Evolutionary conservation across 768 basidiomycete genomes (phyloP).

Genomic region (Scleroderma citrinum): DNA sequence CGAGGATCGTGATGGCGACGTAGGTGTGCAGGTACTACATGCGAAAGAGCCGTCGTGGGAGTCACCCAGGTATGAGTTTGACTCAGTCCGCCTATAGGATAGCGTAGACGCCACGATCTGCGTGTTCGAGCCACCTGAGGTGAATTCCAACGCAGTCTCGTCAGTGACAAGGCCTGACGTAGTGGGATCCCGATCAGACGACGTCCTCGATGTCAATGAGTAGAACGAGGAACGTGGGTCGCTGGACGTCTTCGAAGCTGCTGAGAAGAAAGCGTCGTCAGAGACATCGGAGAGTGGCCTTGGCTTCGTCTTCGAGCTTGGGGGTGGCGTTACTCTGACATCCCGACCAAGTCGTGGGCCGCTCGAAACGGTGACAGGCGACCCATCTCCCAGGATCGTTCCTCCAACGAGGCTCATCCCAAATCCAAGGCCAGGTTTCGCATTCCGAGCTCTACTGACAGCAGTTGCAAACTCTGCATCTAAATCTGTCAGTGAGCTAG

Average conservation of each 20-base stretch:
- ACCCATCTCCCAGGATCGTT: slow-evolving; percentile 42
- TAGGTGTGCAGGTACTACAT: slow-evolving; percentile 29
- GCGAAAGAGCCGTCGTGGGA: slow-evolving; percentile 40
- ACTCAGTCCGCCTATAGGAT: slow-evolving; percentile 46
- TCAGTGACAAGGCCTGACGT: slow-evolving; percentile 31
- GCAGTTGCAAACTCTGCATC: slow-evolving; percentile 51
- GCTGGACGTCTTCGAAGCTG: slow-evolving; percentile 31
- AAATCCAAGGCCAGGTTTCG: slow-evolving; percentile 39
- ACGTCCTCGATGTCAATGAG: slow-evolving; percentile 29
- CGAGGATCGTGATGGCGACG: slow-evolving; percentile 44
- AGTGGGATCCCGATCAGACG: slow-evolving; percentile 23
- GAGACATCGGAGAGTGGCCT: slow-evolving; percentile 29
- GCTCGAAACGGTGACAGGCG: slow-evolving; percentile 70
- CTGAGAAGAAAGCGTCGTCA: slow-evolving; percentile 45
- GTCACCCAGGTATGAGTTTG: slow-evolving; percentile 52
- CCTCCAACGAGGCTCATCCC: slow-evolving; percentile 38
- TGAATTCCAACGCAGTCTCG: slow-evolving; percentile 34
- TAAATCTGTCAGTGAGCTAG: slow-evolving; percentile 76
- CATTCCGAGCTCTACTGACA: slow-evolving; percentile 35
- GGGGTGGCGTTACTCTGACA: slow-evolving; percentile 42
- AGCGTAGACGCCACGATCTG: slow-evolving; percentile 45
- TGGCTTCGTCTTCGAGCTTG: slow-evolving; percentile 30
- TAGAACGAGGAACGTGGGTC: slow-evolving; percentile 32
- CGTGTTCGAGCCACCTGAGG: slow-evolving; percentile 36
- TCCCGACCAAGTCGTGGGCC: slow-evolving; percentile 43